Conservation (phyloP, 2,329 filamentous ascomycete genomes). For the Amauroascus verrucosus region DNA sequence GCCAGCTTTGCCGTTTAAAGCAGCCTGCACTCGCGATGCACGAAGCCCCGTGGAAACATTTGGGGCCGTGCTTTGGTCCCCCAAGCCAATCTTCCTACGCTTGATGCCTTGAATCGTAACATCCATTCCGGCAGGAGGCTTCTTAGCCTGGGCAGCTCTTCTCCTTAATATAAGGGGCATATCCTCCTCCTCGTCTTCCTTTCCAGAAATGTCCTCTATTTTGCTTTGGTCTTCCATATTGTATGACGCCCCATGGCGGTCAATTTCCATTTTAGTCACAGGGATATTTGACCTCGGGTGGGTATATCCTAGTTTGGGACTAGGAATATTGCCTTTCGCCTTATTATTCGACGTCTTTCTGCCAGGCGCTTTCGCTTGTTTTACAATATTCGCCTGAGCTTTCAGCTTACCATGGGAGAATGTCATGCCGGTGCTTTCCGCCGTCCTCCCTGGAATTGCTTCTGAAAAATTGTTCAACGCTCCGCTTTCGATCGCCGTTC, state of each 20-base stretch:
- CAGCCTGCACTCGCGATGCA: neutral
- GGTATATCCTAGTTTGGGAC: neutral
- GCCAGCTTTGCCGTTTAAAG: neutral
- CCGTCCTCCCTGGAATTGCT: neutral
- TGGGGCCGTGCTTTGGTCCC: neutral
- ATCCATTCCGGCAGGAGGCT: neutral
- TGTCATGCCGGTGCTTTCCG: neutral
- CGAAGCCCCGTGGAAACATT: neutral
- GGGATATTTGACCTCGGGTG: neutral
- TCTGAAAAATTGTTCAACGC: slow-evolving; percentile 1
- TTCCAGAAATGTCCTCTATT: neutral
- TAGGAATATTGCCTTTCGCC: neutral
- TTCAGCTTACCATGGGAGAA: neutral
- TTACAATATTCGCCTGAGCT: neutral
- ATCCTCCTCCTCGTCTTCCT: slow-evolving; percentile 16
- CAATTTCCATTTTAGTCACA: slow-evolving; percentile 8
- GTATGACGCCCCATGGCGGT: neutral
- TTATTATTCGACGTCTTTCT: neutral
- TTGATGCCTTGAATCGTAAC: neutral
- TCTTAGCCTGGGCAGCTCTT: neutral
- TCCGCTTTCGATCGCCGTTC: slow-evolving; percentile 20
- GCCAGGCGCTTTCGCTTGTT: neutral
- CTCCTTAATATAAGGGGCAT: slow-evolving; percentile 16
- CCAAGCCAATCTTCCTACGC: neutral
- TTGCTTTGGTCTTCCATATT: neutral